Percentiles rank a stretch among this genome's conserved stretches.
Conservation (phyloP, 2,329 filamentous ascomycete species). For the Colletotrichum sp. region DNA sequence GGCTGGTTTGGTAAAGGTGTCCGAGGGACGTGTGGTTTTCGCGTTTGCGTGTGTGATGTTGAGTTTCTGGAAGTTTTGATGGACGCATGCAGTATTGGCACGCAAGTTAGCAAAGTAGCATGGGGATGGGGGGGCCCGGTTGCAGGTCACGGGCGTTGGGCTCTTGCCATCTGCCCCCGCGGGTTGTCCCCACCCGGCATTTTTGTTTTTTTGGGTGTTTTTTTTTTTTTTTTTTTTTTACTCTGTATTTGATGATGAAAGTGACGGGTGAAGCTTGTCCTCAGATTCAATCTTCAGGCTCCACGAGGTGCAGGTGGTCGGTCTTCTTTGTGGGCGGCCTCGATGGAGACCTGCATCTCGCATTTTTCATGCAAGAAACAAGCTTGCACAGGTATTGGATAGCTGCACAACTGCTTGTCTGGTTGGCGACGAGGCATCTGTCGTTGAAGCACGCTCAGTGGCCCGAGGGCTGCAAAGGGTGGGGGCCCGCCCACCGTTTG, state of each 20-base stretch:
- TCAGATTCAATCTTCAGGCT: not conserved
- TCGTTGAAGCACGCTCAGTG: not conserved
- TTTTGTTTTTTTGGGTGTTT: not conserved
- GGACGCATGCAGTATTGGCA: not conserved
- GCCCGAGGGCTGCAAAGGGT: not conserved
- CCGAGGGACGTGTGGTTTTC: slow-evolving; percentile 19
- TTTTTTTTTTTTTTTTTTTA: not conserved
- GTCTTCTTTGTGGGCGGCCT: not conserved
- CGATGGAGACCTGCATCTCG: not conserved
- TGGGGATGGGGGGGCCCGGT: not conserved
- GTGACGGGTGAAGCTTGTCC: not conserved
- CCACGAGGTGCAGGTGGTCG: not conserved
- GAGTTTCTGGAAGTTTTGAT: not conserved
- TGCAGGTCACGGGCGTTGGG: not conserved
- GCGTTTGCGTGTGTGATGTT: not conserved
- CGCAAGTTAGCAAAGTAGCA: not conserved
- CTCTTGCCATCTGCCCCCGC: not conserved
- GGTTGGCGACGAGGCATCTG: slow-evolving; percentile 10
- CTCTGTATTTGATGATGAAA: not conserved
- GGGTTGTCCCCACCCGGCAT: not conserved
- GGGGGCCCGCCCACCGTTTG: not conserved
- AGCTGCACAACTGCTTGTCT: slow-evolving; percentile 4
- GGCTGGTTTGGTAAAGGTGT: not conserved
- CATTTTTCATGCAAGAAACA: not conserved
- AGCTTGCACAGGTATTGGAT: not conserved